These are phyloP conservation scores for Geosmithia putterillii DNA, from an alignment of 2,329 filamentous ascomycete genomes.

Conservation along the genomic window DNA sequence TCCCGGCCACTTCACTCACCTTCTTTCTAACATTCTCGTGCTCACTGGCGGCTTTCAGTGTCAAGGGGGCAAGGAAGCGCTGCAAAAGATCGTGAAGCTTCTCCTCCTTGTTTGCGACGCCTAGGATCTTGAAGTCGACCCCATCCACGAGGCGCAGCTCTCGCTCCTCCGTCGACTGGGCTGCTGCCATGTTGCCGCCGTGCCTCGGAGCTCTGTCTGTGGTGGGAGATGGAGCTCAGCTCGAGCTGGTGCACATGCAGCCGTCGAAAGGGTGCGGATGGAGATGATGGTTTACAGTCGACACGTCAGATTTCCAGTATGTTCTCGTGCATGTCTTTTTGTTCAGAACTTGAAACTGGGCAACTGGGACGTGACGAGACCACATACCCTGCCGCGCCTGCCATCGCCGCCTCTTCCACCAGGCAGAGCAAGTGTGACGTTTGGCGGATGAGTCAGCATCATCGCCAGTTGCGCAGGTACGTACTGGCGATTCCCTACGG, in stretches of 20 bases:
- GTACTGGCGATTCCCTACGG: neutral
- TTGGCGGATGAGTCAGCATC: neutral
- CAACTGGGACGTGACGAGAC: neutral
- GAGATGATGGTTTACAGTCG: neutral
- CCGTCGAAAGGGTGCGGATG: neutral
- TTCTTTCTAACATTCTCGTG: constrained; percentile 71
- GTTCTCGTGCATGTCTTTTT: neutral
- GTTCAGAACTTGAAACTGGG: neutral
- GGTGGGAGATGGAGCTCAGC: neutral
- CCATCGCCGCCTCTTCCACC: neutral
- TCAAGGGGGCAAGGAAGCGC: constrained; percentile 66
- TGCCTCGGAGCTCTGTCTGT: neutral
- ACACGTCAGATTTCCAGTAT: neutral
- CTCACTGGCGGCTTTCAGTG: constrained; percentile 78
- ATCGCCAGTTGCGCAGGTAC: neutral
- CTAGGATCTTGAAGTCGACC: constrained; percentile 70
- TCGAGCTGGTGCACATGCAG: neutral
- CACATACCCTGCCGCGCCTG: neutral
- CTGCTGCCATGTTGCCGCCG: constrained; percentile 17
- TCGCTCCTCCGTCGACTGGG: constrained; percentile 42
- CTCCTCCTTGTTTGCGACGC: constrained; percentile 68
- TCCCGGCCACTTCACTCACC: constrained; percentile 23
- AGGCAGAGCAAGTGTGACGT: neutral
- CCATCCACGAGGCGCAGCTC: constrained; percentile 77
- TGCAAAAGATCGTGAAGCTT: constrained; percentile 71